Evolutionary conservation across 768 basidiomycete genomes (phyloP), one percentile per base, ranked within the genome.

Genomic region (Kwoniella dendrophila): DNA sequence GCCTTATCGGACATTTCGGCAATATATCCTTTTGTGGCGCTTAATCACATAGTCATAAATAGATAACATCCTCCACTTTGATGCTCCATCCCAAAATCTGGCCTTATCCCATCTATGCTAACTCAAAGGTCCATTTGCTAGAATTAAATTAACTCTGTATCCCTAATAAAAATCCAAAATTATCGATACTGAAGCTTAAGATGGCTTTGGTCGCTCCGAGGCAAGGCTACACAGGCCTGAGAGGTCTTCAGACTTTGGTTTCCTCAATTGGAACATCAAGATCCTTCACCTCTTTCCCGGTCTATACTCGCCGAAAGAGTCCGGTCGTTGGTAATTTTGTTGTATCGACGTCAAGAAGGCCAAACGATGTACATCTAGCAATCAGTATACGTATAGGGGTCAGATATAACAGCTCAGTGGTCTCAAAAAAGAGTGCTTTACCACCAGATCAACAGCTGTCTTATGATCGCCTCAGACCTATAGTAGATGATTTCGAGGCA

Each of bases 401-500:
- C 11, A 18, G 53, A 38, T 40, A 38, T 18, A 11, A 33, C 53
- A 20, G 22, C 16, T 54, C 53, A 1, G 38, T 16, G 18, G n/a
- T 16, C 22, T 14, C 11, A 12, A 33, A 30, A 18, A 22, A 44
- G 26, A 48, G 40, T 6, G 20, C 11, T 7, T 32, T 62, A 2
- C 60, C 60, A 30, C 53, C 63, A 4, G 63, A 57, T 29, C 66
- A 66, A 40, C 62, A 68, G 56, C 47, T 51, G 2, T 67, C 72
- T 3, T 68, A 64, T 45, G 52, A 65, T 44, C 57, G 66, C 11
- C 57, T 74, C 8, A 48, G 63, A 33, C 73, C 70, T 18, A 54
- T 97, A 59, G 87, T 96, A 33, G 81, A 82, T 14, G 83, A 86
- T 49, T 95, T 97, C 72, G 84, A 91, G 41, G 90, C 91, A 0